A percentile compares a stretch with the other conserved stretches of the same genome.
Conservation (phyloP, 2,329 filamentous ascomycete genomes). For the Pseudopithomyces chartarum region DNA sequence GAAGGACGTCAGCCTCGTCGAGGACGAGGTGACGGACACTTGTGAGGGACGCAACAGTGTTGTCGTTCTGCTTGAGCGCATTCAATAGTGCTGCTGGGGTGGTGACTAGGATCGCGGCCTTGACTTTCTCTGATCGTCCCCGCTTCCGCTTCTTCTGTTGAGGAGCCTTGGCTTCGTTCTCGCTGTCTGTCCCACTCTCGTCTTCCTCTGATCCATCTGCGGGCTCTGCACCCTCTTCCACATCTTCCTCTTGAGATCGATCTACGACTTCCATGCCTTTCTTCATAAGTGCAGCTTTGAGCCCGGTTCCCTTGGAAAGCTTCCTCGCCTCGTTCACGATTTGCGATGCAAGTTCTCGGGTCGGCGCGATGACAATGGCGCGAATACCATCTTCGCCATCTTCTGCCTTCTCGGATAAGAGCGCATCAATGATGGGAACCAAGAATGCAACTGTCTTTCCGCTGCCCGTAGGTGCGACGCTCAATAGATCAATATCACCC, state of each 20-base stretch:
- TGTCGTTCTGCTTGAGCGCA: slow-evolving; percentile 61
- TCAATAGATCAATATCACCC: slow-evolving; percentile 73
- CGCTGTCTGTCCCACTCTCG: slow-evolving; percentile 7
- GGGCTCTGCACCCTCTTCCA: slow-evolving; percentile 23
- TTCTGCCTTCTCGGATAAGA: slow-evolving; percentile 49
- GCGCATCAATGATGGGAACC: slow-evolving; percentile 80
- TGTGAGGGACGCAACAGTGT: slow-evolving; percentile 60
- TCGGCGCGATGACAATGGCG: slow-evolving; percentile 55
- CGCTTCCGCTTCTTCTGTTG: slow-evolving; percentile 40
- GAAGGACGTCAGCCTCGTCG: slow-evolving; percentile 93
- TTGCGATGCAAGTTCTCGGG: slow-evolving; percentile 56
- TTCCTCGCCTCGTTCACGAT: slow-evolving; percentile 77
- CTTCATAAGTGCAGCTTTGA: slow-evolving; percentile 80
- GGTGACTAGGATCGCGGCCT: slow-evolving; percentile 78
- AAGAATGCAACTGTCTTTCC: slow-evolving; percentile 95
- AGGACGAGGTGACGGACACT: slow-evolving; percentile 76
- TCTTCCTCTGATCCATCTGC: slow-evolving; percentile 39
- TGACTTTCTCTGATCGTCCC: slow-evolving; percentile 60
- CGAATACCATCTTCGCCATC: slow-evolving; percentile 31
- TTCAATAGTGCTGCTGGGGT: slow-evolving; percentile 81
- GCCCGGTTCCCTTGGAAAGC: slow-evolving; percentile 73
- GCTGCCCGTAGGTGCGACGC: slow-evolving; percentile 91
- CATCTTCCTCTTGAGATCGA: slow-evolving; percentile 47
- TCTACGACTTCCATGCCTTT: slow-evolving; percentile 75
- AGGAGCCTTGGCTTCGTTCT: slow-evolving; percentile 26